phyloP scores from a whole-genome alignment of 2,329 filamentous ascomycete species.

The Aspergillus brasiliensis region DNA sequence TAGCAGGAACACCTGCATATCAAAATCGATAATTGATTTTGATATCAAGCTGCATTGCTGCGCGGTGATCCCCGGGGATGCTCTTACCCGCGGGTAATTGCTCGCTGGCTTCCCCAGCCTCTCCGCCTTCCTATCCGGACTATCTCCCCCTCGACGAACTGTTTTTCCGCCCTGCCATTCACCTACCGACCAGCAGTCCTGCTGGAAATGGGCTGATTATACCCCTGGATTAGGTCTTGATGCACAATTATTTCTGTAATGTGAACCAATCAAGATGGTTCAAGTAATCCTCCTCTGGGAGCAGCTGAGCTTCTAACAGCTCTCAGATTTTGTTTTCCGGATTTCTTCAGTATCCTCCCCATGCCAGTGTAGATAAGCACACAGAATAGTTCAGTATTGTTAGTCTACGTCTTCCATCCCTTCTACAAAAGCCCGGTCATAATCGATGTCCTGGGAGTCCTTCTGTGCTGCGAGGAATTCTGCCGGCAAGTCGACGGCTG shows the following conservation, averaged over 20 bases:
- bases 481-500: neutral
- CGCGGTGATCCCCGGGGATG: conserved; percentile 1
- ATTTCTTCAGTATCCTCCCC: neutral
- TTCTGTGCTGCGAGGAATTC: neutral
- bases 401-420: too few relatives aligned
- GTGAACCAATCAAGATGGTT: neutral
- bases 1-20: neutral
- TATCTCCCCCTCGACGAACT: neutral
- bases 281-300: neutral
- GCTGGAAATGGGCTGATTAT: neutral
- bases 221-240: neutral
- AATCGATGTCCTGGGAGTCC: neutral
- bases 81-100: conserved; percentile 3
- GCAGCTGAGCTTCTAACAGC: neutral
- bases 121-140: neutral
- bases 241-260: neutral
- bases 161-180: neutral
- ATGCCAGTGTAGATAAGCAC: too few relatives aligned
- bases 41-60: conserved; percentile 1
- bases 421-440: neutral
- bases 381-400: too few relatives aligned
- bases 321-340: neutral
- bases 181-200: neutral
- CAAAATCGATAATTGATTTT: neutral
- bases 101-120: neutral